Base-by-base conservation (phyloP, 768 basidiomycete genomes). In the Rhodotorula diobovata region DNA sequence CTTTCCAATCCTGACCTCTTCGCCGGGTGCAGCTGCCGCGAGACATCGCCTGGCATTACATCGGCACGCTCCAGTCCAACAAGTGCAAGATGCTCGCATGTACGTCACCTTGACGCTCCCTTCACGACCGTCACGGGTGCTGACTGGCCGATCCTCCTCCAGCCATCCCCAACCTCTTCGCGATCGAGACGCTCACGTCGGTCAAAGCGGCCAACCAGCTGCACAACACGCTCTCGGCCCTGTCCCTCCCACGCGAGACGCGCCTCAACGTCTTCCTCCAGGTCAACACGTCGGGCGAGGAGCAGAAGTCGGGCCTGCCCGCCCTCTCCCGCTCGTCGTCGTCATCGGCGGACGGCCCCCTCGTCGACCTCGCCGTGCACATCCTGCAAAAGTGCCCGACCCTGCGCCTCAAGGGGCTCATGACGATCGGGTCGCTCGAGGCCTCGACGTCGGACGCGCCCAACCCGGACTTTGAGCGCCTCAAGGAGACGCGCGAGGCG, bases 11-110 rank as follows among this genome's bases (percentile, higher is more conserved):
- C 35, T 58, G 25, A n/a, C 46, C 46, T 57, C 16, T 7, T 15
- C 55, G 6, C 39, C 54, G 39, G 25, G 39, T 25, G 46, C 78
- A 95, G 93, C 85, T 98, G n/a, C 91, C 95, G 1, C 71, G 76
- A 34, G 89, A 91, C 73, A 92, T 98, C 75, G 85, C 88, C 71
- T 98, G 95, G 95, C 95, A 98, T 81, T 98, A 95, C 79, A 95
- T 98, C 75, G 95, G 95, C 14, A 87, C 89, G 6, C 81, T 97
- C 30, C 93, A 98, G 79, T 90, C 90, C 21, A 97, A 97, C 81
- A 97, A 98, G 80, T 87, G 89, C 41, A 97, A 94, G 81, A 82
- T 83, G n/a, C 85, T 95, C 25, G 91, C 93, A 43, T 82, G 94
- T 93, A 66, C 63, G 84, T 77, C 78, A 1, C 79, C 77, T 48